A percentile compares a stretch with the other conserved stretches of the same genome.
These are phyloP conservation scores for Rauvolfia tetraphylla DNA, from an alignment of 257 asterid species.

Conservation along the genomic window DNA sequence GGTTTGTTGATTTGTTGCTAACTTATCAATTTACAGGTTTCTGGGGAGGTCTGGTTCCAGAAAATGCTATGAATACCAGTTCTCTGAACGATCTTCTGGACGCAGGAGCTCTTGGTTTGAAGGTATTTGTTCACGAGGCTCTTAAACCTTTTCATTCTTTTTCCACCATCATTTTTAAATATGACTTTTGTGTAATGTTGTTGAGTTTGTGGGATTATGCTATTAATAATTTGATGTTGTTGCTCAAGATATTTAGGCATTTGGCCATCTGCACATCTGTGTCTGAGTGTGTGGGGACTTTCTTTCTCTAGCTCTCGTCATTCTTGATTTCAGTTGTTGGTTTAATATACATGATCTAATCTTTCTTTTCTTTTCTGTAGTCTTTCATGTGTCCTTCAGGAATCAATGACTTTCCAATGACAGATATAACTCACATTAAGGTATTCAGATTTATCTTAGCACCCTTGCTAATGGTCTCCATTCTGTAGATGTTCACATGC, in stretches of 20 bases:
- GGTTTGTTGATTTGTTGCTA: constrained; percentile 6
- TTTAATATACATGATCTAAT: constrained; percentile 13
- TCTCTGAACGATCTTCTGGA: constrained; percentile 73
- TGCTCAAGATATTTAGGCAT: not conserved
- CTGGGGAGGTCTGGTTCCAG: constrained; percentile 99
- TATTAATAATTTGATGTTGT: not conserved
- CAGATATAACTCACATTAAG: constrained; percentile 82
- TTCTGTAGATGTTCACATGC: not conserved
- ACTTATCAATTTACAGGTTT: constrained; percentile 52
- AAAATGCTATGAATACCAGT: constrained; percentile 73
- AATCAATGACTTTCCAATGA: constrained; percentile 95
- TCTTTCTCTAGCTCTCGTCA: not conserved
- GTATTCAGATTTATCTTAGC: constrained; percentile 27
- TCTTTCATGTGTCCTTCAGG: constrained; percentile 99
- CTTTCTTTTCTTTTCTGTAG: constrained; percentile 31
- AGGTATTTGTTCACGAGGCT: constrained; percentile 45
- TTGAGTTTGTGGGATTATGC: not conserved
- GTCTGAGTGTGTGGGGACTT: not conserved
- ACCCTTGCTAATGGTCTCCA: not conserved
- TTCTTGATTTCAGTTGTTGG: not conserved
- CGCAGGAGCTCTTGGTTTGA: constrained; percentile 96
- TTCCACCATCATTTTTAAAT: too few relatives aligned
- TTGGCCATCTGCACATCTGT: not conserved
- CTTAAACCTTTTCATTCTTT: not conserved
- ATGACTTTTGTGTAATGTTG: not conserved